A percentile compares a stretch with the other conserved stretches of the same genome.
Evolutionary conservation across 1,139 yeast species (phyloP).

Genomic region (Suhomyces guaymorum): DNA sequence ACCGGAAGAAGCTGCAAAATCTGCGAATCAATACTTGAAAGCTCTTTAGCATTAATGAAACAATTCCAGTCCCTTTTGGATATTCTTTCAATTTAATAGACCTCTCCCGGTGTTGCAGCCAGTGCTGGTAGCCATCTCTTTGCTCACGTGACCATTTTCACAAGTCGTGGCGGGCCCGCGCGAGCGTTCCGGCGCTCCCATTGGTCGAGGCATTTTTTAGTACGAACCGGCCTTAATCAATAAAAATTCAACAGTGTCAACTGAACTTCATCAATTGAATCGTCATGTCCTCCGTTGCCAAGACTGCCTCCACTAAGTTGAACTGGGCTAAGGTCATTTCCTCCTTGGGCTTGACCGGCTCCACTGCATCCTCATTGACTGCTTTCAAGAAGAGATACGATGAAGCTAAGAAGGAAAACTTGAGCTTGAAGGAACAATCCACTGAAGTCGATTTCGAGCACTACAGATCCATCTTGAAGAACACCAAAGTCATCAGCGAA

Average conservation of each 20-base stretch:
- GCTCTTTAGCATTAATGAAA: too few species aligned
- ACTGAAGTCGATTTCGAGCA: constrained; percentile 76
- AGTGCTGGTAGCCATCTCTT: not conserved
- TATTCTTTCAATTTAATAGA: too few species aligned
- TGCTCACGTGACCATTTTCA: not conserved
- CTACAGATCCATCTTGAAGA: constrained; percentile 80
- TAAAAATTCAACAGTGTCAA: constrained; percentile 11
- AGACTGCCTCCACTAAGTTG: constrained; percentile 81
- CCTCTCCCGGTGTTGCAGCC: too few species aligned
- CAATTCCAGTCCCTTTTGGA: too few species aligned
- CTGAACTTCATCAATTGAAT: constrained; percentile 6
- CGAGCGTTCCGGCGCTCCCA: constrained; percentile 3
- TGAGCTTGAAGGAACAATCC: constrained; percentile 69
- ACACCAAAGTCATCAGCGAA: constrained; percentile 76
- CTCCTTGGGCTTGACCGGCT: constrained; percentile 88
- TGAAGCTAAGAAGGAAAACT: constrained; percentile 86
- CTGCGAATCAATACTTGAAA: too few species aligned
- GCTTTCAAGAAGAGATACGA: constrained; percentile 98
- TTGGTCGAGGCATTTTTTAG: constrained; percentile 7
- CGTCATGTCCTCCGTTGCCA: constrained; percentile 50
- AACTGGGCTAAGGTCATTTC: constrained; percentile 94
- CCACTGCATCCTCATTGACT: constrained; percentile 83
- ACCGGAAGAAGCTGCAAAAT: too few species aligned
- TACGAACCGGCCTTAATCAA: constrained; percentile 9
- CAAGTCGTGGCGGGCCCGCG: constrained; percentile 3